Percentiles rank a stretch among this genome's conserved stretches.
Conservation (phyloP, 1,284 basidiomycete species). For the Microbotryum scabiosae region DNA sequence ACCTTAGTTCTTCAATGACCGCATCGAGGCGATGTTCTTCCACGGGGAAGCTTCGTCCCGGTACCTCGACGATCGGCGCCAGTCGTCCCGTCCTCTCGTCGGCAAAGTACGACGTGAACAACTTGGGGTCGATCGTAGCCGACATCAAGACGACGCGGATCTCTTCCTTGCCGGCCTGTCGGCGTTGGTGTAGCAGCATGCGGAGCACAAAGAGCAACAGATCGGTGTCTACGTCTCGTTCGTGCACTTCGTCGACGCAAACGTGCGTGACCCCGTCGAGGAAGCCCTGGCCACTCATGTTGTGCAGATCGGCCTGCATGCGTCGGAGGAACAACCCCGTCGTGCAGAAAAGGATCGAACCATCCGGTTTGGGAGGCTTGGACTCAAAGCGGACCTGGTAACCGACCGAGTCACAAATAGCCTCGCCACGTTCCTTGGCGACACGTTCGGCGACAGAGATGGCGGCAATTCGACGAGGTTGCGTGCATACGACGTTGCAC, state of each 20-base stretch:
- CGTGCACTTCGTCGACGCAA: slow-evolving; percentile 92
- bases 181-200: slow-evolving; percentile 66
- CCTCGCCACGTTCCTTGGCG: slow-evolving; percentile 77
- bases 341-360: slow-evolving; percentile 87
- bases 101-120: slow-evolving; percentile 82
- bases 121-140: slow-evolving; percentile 81
- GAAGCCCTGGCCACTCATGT: slow-evolving; percentile 43
- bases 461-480: slow-evolving; percentile 84
- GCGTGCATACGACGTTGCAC: slow-evolving; percentile 90
- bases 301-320: slow-evolving; percentile 65
- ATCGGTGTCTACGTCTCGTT: slow-evolving; percentile 91
- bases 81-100: slow-evolving; percentile 52
- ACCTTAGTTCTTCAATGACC: slow-evolving; percentile 52
- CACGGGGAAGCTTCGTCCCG: slow-evolving; percentile 85
- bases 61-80: slow-evolving; percentile 71
- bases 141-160: slow-evolving; percentile 92
- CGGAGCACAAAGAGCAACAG: slow-evolving; percentile 84
- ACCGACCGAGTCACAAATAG: slow-evolving; percentile 64
- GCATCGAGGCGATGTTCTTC: slow-evolving; percentile 74
- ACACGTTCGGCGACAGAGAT: slow-evolving; percentile 89
- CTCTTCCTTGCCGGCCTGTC: slow-evolving; percentile 58
- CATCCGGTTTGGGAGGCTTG: slow-evolving; percentile 69
- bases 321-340: slow-evolving; percentile 83
- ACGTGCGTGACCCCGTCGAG: slow-evolving; percentile 84
- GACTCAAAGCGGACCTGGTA: slow-evolving; percentile 91